Base-by-base conservation (phyloP, 768 basidiomycete genomes). In the Podaxis sp. region DNA sequence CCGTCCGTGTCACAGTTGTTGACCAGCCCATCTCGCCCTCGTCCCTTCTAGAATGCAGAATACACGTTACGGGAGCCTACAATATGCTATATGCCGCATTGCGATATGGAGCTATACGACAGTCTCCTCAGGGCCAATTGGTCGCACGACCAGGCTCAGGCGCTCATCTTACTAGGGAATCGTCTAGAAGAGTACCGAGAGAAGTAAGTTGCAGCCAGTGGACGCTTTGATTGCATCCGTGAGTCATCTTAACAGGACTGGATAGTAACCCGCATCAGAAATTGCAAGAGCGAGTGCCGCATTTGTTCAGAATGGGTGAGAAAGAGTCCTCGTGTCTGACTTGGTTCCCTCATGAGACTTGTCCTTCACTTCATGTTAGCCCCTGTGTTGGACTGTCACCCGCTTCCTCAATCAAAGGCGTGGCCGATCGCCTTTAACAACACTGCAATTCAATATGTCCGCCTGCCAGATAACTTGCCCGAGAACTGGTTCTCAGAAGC, bases 21-120 rank as follows among this genome's bases (percentile, higher is more conserved):
- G 23, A 51, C 42, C 47, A 50, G 25, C 23, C 18, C n/a, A 7
- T 60, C 28, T 32, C 42, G 51, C 37, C 35, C 6, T 44, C 14
- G 6, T n/a, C 35, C 23, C 21, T 64, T 63, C 51, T 64, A 78
- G 79, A 70, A 73, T 53, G 74, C 69, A 44, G 66, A 63, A 42
- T 73, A 79, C 65, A 59, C 68, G 28, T 60, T 78, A 36, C 61
- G 70, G 35, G 67, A 59, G 21, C 83, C 85, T 63, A 89, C 88
- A 50, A 75, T 92, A 57, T 75, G 86, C 57, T 90, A 83, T 73
- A 90, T 91, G 88, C 90, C 89, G 21, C 90, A 91, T 71, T 91
- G 90, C 69, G 88, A 89, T 67, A 68, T 88, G 71, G 79, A 79
- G 62, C 77, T 91, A 27, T 89, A 91, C 70, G 88, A 92, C 68